Evolutionary conservation across 1,284 basidiomycete genomes (phyloP).

Genomic region (Earliella scabrosa): DNA sequence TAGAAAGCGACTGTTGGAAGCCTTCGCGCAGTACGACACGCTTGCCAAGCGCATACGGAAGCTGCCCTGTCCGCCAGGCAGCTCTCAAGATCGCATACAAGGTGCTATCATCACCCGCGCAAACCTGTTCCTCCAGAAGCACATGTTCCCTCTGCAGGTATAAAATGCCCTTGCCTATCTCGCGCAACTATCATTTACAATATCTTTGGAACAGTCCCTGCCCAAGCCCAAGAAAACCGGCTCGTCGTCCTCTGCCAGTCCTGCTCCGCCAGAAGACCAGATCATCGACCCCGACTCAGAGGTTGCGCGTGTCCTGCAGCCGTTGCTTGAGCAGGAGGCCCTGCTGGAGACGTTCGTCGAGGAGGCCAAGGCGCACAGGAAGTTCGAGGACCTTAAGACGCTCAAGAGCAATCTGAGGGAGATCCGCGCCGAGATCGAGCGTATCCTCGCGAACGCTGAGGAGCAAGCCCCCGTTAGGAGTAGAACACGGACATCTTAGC

Average conservation of each 20-base stretch:
- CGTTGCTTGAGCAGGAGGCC: conserved; percentile 89
- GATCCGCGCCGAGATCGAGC: conserved; percentile 81
- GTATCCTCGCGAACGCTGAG: conserved; percentile 53
- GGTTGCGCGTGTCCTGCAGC: conserved; percentile 76
- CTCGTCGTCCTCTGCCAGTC: conserved; percentile 26
- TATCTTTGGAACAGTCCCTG: conserved; percentile 54
- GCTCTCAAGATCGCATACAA: conserved; percentile 86
- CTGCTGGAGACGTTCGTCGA: conserved; percentile 83
- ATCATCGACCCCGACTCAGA: conserved; percentile 68
- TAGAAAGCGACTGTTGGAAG: conserved; percentile 81
- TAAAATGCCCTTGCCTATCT: too few relatives aligned
- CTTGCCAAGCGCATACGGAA: conserved; percentile 84
- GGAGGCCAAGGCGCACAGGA: conserved; percentile 82
- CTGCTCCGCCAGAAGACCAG: conserved; percentile 31
- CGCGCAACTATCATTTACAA: too few relatives aligned
- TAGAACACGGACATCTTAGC: not conserved
- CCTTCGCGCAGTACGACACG: conserved; percentile 88
- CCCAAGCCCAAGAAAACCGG: conserved; percentile 53
- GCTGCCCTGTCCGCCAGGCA: conserved; percentile 63
- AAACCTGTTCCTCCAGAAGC: conserved; percentile 83
- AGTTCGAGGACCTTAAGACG: conserved; percentile 89
- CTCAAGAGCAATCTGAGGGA: conserved; percentile 77
- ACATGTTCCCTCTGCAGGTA: conserved; percentile 86
- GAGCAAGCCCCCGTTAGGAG: conserved; percentile 21
- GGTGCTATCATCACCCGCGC: conserved; percentile 80